phyloP scores from a whole-genome alignment of 176 grass and related monocot species.

The Oryza meyeriana region DNA sequence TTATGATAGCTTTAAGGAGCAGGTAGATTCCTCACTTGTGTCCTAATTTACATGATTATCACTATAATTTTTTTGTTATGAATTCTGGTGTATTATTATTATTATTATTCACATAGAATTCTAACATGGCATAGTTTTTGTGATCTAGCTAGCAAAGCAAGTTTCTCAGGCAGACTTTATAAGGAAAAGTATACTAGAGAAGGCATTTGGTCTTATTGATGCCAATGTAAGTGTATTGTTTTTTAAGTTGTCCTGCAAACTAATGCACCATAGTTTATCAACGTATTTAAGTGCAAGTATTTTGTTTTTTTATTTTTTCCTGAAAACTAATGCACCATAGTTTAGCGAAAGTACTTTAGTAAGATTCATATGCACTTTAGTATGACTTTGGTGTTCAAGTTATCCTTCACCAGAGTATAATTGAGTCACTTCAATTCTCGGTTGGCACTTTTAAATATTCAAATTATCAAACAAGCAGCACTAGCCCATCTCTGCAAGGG shows the following conservation, averaged over 20 bases:
- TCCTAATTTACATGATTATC: constrained; percentile 9
- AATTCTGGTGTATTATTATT: constrained; percentile 17
- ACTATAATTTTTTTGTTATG: constrained; percentile 3
- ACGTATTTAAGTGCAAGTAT: constrained; percentile 47
- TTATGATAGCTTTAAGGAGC: constrained; percentile 97
- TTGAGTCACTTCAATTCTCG: neutral
- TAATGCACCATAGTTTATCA: neutral
- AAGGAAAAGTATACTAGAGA: constrained; percentile 77
- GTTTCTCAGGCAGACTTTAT: constrained; percentile 65
- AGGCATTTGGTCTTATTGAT: constrained; percentile 93
- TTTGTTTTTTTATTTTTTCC: constrained; percentile 32
- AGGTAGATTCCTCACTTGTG: constrained; percentile 46
- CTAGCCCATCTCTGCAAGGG: neutral
- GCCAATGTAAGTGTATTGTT: constrained; percentile 54
- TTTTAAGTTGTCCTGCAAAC: constrained; percentile 24
- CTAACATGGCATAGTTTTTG: constrained; percentile 29
- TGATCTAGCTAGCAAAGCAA: constrained; percentile 83
- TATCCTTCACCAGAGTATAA: constrained; percentile 5
- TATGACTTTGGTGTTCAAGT: neutral
- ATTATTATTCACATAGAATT: constrained; percentile 9
- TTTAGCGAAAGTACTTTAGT: constrained; percentile 1
- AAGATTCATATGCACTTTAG: neutral
- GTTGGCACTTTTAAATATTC: neutral
- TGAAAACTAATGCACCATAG: neutral
- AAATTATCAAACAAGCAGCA: neutral